phyloP scores from a whole-genome alignment of 176 grass and related monocot genomes.

The Stipa capillata region DNA sequence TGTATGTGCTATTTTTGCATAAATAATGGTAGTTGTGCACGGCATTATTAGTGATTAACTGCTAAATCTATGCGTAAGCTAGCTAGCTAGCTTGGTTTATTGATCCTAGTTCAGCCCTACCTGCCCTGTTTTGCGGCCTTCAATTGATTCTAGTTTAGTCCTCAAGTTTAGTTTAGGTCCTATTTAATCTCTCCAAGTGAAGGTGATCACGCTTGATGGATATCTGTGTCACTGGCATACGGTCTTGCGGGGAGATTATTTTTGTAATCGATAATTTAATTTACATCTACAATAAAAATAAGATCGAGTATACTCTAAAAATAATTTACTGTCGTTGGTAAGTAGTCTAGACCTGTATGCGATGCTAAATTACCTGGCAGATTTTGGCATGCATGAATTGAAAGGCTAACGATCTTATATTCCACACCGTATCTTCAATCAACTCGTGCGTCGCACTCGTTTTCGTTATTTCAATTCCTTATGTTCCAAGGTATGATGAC shows the following conservation, averaged over 20 bases:
- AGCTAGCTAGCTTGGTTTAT: background rate
- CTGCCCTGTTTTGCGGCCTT: background rate
- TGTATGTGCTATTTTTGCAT: background rate
- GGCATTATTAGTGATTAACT: background rate
- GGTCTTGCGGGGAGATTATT: background rate
- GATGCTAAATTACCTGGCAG: background rate
- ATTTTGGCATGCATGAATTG: conserved; percentile 12
- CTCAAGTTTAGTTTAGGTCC: background rate
- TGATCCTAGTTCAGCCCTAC: background rate
- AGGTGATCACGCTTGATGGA: no score
- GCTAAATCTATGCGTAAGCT: background rate
- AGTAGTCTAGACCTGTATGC: no score
- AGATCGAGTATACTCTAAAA: no score
- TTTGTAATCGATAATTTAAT: background rate
- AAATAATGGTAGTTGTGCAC: background rate
- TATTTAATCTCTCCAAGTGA: background rate
- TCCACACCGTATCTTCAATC: no score
- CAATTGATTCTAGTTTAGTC: background rate
- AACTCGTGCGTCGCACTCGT: background rate
- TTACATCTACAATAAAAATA: background rate
- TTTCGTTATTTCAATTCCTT: conserved; percentile 1
- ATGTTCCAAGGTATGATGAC: conserved; percentile 33
- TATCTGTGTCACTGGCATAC: no score
- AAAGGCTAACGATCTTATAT: conserved; percentile 11
- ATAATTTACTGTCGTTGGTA: no score